A percentile compares a stretch with the other conserved stretches of the same genome.
These are phyloP conservation scores for Arbutus unedo DNA, from an alignment of 148 eudicot species.

Conservation along the genomic window DNA sequence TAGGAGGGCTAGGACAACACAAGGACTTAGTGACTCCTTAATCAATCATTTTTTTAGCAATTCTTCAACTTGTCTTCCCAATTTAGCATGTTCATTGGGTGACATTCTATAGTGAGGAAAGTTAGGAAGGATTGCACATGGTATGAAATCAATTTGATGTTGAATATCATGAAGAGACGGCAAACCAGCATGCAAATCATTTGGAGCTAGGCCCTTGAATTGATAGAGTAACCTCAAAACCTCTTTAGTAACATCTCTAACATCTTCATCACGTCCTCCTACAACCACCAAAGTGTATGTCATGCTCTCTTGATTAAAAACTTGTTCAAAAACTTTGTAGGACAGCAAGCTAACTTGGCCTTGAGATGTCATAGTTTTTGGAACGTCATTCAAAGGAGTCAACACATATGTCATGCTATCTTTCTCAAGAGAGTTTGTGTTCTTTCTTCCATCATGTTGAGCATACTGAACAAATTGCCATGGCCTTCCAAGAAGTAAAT, in stretches of 20 bases:
- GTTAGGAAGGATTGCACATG: not conserved
- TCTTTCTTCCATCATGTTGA: not conserved
- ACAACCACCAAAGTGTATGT: not conserved
- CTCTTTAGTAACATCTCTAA: not conserved
- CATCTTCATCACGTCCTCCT: not conserved
- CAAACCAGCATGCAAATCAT: not conserved
- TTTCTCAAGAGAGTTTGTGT: not conserved
- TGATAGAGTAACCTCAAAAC: no score
- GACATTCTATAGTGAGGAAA: not conserved
- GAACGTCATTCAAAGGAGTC: not conserved
- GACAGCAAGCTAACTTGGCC: not conserved
- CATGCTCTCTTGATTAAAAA: not conserved
- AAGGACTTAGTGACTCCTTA: not conserved
- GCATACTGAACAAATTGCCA: no score
- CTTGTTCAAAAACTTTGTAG: not conserved
- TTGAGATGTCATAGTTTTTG: not conserved
- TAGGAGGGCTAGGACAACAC: not conserved
- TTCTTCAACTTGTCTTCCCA: not conserved
- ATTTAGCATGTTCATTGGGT: not conserved
- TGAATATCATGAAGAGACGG: not conserved
- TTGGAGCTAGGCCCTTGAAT: not conserved
- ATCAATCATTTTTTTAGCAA: no score
- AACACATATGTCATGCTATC: not conserved
- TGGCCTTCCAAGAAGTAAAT: not conserved
- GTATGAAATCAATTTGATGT: not conserved